A percentile compares a stretch with the other conserved stretches of the same genome.
phyloP scores from a whole-genome alignment of 2,329 filamentous ascomycete species.

The Fusarium papillatum region DNA sequence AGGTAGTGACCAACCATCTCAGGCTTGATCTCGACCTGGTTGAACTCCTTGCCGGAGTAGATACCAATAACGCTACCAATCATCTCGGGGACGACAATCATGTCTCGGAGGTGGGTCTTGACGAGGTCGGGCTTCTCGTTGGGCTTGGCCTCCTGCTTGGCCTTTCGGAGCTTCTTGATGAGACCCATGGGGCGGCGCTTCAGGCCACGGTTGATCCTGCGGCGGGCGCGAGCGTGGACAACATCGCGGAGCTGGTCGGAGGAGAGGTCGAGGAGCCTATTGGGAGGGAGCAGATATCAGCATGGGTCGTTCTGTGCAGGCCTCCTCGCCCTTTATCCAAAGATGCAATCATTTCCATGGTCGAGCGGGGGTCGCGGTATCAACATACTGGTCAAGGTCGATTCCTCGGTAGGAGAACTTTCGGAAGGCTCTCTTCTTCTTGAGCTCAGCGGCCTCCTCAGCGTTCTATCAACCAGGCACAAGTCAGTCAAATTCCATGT shows the following conservation, averaged over 20 bases:
- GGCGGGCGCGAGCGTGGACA: constrained; percentile 97
- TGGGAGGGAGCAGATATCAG: constrained; percentile 38
- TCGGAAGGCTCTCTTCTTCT: constrained; percentile 99
- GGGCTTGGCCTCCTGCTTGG: constrained; percentile 98
- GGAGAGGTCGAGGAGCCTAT: constrained; percentile 96
- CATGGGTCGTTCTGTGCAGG: constrained; percentile 20
- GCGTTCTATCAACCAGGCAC: constrained; percentile 76
- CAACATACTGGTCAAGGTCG: constrained; percentile 97
- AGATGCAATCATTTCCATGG: constrained; percentile 21
- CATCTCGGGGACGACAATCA: constrained; percentile 99
- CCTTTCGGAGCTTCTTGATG: constrained; percentile 99
- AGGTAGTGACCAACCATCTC: constrained; percentile 99
- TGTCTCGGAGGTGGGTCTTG: constrained; percentile 99
- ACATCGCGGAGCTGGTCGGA: constrained; percentile 99
- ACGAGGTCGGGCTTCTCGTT: constrained; percentile 99
- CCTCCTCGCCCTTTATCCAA: constrained; percentile 15
- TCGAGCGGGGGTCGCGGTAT: constrained; percentile 45
- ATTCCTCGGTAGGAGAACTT: constrained; percentile 99
- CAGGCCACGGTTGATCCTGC: constrained; percentile 99
- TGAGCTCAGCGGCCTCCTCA: constrained; percentile 98
- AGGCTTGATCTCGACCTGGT: constrained; percentile 99
- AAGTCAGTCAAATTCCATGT: constrained; percentile 46
- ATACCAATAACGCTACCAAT: constrained; percentile 98
- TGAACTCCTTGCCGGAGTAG: constrained; percentile 99
- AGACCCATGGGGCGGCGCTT: constrained; percentile 99